Evolutionary conservation across 345 rosid genomes (phyloP).

Genomic region (Jatropha curcas): DNA sequence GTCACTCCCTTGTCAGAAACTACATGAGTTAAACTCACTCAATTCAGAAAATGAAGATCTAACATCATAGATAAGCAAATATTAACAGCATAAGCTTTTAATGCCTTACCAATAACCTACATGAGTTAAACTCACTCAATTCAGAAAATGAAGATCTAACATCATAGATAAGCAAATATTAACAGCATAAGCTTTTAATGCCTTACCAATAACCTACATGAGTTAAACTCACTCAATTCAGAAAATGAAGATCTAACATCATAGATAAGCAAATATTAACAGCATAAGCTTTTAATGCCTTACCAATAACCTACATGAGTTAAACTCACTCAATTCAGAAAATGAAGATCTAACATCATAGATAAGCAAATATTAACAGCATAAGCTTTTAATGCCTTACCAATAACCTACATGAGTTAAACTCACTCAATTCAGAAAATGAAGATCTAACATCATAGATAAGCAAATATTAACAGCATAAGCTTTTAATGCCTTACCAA

Average conservation of each 20-base stretch:
- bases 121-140: neutral
- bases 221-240: neutral
- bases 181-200: too few relatives aligned
- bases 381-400: constrained; percentile 44
- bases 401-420: constrained; percentile 50
- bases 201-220: too few relatives aligned
- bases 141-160: neutral
- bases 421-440: neutral
- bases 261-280: constrained; percentile 3
- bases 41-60: neutral
- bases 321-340: neutral
- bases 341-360: constrained; percentile 4
- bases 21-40: neutral
- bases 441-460: constrained; percentile 3
- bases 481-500: constrained; percentile 54
- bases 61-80: too few relatives aligned
- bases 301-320: constrained; percentile 64
- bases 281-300: constrained; percentile 24
- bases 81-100: too few relatives aligned
- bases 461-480: constrained; percentile 8
- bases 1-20: neutral
- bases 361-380: constrained; percentile 3
- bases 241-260: constrained; percentile 4
- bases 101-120: too few relatives aligned
- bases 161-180: too few relatives aligned